These are phyloP conservation scores for Phytophthora litchii DNA, from an alignment of 352 stramenopile genomes.

Conservation along the genomic window DNA sequence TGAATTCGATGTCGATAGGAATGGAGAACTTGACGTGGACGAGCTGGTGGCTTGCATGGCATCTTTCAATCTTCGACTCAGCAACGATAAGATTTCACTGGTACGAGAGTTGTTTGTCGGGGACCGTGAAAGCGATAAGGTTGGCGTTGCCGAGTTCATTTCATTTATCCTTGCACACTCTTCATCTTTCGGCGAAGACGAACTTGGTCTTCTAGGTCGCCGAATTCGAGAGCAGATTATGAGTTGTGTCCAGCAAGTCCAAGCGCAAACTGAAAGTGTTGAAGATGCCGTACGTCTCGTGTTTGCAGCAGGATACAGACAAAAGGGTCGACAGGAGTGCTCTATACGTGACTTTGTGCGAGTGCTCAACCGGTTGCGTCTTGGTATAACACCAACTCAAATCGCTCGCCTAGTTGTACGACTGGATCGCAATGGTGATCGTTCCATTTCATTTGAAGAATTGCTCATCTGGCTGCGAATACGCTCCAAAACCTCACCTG, in stretches of 20 bases:
- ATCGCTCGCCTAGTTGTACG: conserved; percentile 57
- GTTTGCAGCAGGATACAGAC: conserved; percentile 52
- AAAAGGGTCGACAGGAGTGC: conserved; percentile 32
- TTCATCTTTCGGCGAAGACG: conserved; percentile 25
- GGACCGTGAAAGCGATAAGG: conserved; percentile 33
- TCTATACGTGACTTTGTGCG: conserved; percentile 43
- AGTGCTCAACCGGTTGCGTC: conserved; percentile 41
- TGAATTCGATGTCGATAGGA: conserved; percentile 59
- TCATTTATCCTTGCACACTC: conserved; percentile 65
- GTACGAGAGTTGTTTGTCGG: conserved; percentile 62
- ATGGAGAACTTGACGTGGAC: conserved; percentile 56
- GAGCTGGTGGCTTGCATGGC: conserved; percentile 60
- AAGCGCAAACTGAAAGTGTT: conserved; percentile 40
- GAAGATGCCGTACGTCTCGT: conserved; percentile 65
- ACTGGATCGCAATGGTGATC: conserved; percentile 60
- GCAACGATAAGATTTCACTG: conserved; percentile 44
- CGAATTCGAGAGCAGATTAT: conserved; percentile 57
- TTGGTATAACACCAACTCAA: conserved; percentile 51
- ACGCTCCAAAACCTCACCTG: conserved; percentile 10
- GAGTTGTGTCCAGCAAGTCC: conserved; percentile 35
- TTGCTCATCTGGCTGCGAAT: conserved; percentile 71
- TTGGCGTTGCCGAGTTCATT: conserved; percentile 75
- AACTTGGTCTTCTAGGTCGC: conserved; percentile 60
- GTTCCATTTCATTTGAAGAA: conserved; percentile 71
- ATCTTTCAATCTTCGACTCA: conserved; percentile 54